Base-by-base conservation (phyloP, 495 filamentous ascomycete genomes). In the Bryoglossum gracile region DNA sequence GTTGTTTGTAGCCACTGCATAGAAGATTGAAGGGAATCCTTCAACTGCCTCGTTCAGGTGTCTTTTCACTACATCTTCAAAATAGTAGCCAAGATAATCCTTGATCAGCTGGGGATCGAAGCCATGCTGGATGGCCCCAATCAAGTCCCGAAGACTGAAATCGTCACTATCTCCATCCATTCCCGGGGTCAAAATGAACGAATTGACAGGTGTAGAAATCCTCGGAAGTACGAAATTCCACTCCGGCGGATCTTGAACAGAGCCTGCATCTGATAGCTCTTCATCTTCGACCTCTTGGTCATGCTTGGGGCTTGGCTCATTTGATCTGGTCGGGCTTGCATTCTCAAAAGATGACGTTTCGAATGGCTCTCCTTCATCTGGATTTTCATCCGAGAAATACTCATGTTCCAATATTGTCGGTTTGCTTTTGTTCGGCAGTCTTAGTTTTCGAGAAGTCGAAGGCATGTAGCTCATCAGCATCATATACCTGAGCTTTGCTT, bases 11-110 rank as follows among this genome's bases (percentile, higher is more conserved):
- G 57, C 71, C 10, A 68, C 68, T 3, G 60, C 62, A 23, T 63
- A 75, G 57, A 75, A 75, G 6, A 73, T 65, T 2, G 67, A 52
- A 13, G 71, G 68, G 35, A 62, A 63, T 6, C 66, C 69, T 10
- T 48, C 14, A 8, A 71, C 47, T 2, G 44, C 43, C 8, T 46
- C 43, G 34, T 68, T 68, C 23, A 72, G 57, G 1, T 57, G 19
- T 4, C 55, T 52, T 24, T 51, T 41, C 8, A 67, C 16, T 3
- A 38, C 24, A 3, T 13, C 14, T 0, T 21, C 18, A 9, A 60
- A 43, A 48, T 53, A 67, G 43, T 58, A 48, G 11, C 24, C 48
- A 4, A 68, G 47, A 35, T 66, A 62, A 17, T 53, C 46, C 19
- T 44, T 44, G 9, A 64, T 40, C 11, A 54, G 32, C 9, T 42